Evolutionary conservation across 2,329 filamentous ascomycete genomes (phyloP).

Genomic region (Phialophora chinensis): DNA sequence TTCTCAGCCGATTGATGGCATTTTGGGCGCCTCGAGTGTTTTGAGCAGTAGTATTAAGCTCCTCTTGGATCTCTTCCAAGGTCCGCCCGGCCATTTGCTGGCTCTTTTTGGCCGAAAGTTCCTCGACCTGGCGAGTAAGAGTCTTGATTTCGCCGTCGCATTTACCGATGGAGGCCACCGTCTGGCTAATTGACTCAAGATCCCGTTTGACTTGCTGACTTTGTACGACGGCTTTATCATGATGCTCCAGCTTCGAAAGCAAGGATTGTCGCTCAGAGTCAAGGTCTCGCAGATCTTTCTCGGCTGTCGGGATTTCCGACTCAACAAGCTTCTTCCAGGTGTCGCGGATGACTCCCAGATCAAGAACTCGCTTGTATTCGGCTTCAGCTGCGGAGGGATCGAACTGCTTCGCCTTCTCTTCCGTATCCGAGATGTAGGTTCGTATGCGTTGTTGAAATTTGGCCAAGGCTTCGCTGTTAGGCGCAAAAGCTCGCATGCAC

Average conservation of each 20-base stretch:
- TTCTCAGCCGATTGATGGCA: conserved; percentile 68
- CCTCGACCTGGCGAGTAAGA: conserved; percentile 74
- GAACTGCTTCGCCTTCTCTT: conserved; percentile 59
- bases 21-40: conserved; percentile 69
- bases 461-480: conserved; percentile 64
- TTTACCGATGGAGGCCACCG: conserved; percentile 75
- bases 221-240: conserved; percentile 70
- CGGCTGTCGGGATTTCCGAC: conserved; percentile 72
- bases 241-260: conserved; percentile 67
- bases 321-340: conserved; percentile 71
- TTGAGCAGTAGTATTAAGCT: conserved; percentile 70
- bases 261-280: conserved; percentile 67
- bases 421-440: conserved; percentile 55
- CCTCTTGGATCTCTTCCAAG: conserved; percentile 81
- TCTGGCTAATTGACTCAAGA: conserved; percentile 76
- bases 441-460: conserved; percentile 70
- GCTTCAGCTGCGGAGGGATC: conserved; percentile 67
- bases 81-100: conserved; percentile 69
- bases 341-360: conserved; percentile 72
- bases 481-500: conserved; percentile 72
- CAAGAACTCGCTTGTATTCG: conserved; percentile 66
- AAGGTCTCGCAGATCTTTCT: conserved; percentile 66
- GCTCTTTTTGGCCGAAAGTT: conserved; percentile 77
- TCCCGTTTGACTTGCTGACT: conserved; percentile 71
- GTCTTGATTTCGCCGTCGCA: conserved; percentile 73